Evolutionary conservation across 495 filamentous ascomycete genomes (phyloP), one percentile per base, ranked within the genome.

Genomic region (Penicillium odoratum): DNA sequence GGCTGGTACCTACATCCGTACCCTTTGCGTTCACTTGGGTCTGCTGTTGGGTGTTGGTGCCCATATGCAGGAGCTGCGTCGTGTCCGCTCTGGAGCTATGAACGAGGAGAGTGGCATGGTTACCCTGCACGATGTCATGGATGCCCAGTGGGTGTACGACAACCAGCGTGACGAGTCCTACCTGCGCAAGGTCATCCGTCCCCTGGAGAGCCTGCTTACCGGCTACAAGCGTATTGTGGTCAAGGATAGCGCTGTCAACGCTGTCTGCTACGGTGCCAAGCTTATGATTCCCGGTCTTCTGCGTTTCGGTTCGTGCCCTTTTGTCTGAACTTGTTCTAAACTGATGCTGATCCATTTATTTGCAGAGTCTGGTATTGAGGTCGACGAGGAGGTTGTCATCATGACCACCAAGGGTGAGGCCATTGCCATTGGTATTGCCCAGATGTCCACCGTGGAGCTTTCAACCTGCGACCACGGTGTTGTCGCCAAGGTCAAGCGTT

Each of bases 381-480:
- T 91, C 56, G 82, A 91, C 64, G 92, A 95, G 67, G 92, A 97
- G 70, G 89, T 98, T 69, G 92, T 98, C 29, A 77, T 98, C 43
- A 97, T 98, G 84, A 97, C 93, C 30, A 97, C 93, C 56, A 98
- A 98, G 81, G 94, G 94, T 58, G 94, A 98, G 77, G 94, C 94
- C 21, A 97, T 98, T 63, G 94, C 94, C 48, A 82, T 98, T 40
- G 94, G 88, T 65, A 93, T 96, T 65, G 91, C 94, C 16, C 90
- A 93, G 75, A 98, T 98, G 93, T 93, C 89, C 13, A 92, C 92
- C 2, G 90, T 93, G 53, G 91, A 95, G 73, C 86, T 98, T 67
- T 85, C 89, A 9, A 90, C 89, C 46, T 96, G 92, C 73, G 91
- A 96, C 69, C 95, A 98, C 73, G 95, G 95, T 62, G 89, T 96